phyloP scores from a whole-genome alignment of 345 rosid species.

The Citrus reticulata region DNA sequence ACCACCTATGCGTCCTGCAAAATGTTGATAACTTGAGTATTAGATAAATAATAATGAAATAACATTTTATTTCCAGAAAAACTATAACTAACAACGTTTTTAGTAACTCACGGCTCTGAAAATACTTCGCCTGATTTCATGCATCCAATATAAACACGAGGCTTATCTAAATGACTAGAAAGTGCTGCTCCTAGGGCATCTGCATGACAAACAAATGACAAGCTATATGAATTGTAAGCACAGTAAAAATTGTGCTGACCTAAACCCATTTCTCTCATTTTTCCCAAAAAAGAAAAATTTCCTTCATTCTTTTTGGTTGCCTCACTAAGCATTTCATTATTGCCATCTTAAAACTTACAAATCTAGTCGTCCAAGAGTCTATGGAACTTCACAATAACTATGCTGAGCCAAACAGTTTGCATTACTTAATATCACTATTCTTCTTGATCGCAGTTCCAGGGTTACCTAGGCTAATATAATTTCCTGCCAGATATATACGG shows the following conservation, averaged over 20 bases:
- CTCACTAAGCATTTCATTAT: neutral
- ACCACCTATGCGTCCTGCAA: constrained; percentile 41
- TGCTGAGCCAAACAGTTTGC: neutral
- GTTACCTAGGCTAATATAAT: neutral
- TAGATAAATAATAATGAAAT: neutral
- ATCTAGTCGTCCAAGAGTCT: neutral
- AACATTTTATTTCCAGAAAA: neutral
- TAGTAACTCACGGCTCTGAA: constrained; percentile 42
- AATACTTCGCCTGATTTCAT: constrained; percentile 55
- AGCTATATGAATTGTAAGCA: neutral
- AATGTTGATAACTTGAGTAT: constrained; percentile 1
- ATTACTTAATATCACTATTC: neutral
- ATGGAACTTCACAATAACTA: neutral
- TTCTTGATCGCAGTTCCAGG: neutral
- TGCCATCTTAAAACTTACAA: constrained; percentile 3
- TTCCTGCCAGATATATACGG: neutral
- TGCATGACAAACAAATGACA: constrained; percentile 16
- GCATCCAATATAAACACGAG: constrained; percentile 45
- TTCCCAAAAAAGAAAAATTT: neutral
- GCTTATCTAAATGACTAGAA: constrained; percentile 36
- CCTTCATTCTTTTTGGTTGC: neutral
- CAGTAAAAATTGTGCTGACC: neutral
- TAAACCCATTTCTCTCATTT: neutral
- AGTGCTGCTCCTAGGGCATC: constrained; percentile 48
- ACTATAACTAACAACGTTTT: neutral